Conservation (phyloP, 192 early-diverging fungal species). For the Podochytrium sp. region DNA sequence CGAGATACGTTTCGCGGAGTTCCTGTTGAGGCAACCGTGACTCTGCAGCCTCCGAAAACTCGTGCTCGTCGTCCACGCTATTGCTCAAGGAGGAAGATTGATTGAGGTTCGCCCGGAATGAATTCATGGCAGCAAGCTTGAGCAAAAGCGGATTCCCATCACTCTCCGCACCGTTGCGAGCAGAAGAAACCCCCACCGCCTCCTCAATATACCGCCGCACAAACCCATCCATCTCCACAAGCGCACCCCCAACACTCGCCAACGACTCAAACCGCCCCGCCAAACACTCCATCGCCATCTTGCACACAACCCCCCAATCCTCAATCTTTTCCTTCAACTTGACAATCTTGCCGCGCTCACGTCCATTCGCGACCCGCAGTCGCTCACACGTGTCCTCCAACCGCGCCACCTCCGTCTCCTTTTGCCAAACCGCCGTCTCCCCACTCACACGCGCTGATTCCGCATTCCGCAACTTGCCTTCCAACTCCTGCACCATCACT, state of each 20-base stretch:
- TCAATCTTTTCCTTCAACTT: conserved; percentile 31
- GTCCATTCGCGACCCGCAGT: not conserved
- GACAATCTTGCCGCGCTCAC: not conserved
- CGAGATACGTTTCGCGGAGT: conserved; percentile 10
- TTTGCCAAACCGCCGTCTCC: not conserved
- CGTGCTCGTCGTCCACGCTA: conserved; percentile 3
- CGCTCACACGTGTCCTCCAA: conserved; percentile 13
- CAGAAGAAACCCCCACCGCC: not conserved
- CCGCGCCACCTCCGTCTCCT: not conserved
- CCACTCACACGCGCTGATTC: not conserved
- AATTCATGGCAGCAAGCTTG: conserved; percentile 5
- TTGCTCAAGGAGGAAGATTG: conserved; percentile 14
- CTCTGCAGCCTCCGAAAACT: not conserved
- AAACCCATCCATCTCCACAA: conserved; percentile 14
- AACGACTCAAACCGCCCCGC: conserved; percentile 17
- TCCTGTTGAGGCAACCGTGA: not conserved
- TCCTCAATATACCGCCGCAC: not conserved
- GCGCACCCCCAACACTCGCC: conserved; percentile 7
- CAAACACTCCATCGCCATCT: conserved; percentile 37
- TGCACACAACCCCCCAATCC: conserved; percentile 37
- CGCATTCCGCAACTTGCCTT: not conserved
- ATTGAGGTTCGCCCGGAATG: not conserved
- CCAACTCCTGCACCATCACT: not conserved
- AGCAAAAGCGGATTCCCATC: not conserved
- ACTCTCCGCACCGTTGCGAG: not conserved